Percentiles rank a stretch among this genome's conserved stretches.
phyloP scores from a whole-genome alignment of 2,329 filamentous ascomycete genomes.

The Trichophyton schoenleinii region DNA sequence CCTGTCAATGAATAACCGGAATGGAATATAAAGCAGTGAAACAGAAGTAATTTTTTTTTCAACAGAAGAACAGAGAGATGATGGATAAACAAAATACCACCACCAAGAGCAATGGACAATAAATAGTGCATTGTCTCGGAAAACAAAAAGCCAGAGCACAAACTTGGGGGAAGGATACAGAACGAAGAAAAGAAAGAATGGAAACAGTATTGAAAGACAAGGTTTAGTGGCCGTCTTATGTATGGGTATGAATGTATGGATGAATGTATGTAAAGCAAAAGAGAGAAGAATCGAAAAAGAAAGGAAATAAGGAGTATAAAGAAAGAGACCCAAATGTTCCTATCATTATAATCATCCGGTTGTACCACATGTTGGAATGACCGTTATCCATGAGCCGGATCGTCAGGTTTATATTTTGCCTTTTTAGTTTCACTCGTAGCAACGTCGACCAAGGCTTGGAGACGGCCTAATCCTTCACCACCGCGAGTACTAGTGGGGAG shows the following conservation, averaged over 20 bases:
- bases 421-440: conserved; percentile 30
- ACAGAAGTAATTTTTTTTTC: not conserved
- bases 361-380: not conserved
- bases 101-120: not conserved
- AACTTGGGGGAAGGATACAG: not conserved
- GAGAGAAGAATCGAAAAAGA: not conserved
- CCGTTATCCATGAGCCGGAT: not conserved
- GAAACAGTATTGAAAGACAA: not conserved
- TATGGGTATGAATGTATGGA: not conserved
- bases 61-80: not conserved
- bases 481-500: conserved; percentile 8
- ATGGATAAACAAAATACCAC: not conserved
- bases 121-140: not conserved
- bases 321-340: not conserved
- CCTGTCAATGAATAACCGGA: not conserved
- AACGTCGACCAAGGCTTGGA: conserved; percentile 40
- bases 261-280: not conserved
- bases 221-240: not conserved
- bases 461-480: conserved; percentile 32
- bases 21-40: not conserved
- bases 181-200: not conserved
- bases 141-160: not conserved
- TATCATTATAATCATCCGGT: not conserved
- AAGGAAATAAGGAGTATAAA: not conserved
- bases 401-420: not conserved